Percentiles rank a stretch among this genome's conserved stretches.
Evolutionary conservation across 257 asterid genomes (phyloP).

Genomic region (Solanum sitiens): DNA sequence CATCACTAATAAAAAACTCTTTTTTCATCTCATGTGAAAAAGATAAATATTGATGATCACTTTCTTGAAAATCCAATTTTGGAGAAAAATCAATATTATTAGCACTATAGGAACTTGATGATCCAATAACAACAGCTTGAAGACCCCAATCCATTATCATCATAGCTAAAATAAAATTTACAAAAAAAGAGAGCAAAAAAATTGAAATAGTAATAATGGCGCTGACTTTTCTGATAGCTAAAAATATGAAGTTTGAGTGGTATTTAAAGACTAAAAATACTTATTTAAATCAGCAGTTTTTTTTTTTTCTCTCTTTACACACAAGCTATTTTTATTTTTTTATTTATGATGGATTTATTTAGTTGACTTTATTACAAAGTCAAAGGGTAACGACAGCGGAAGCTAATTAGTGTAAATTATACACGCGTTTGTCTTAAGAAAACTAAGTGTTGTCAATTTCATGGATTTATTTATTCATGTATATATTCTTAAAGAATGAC

Average conservation of each 20-base stretch:
- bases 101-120: conserved; percentile 21
- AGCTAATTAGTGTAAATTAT: not conserved
- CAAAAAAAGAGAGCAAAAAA: not conserved
- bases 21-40: conserved; percentile 12
- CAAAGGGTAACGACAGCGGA: conserved; percentile 18
- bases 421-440: conserved; percentile 30
- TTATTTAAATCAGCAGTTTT: not conserved
- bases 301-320: not conserved
- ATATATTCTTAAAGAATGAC: too few species aligned
- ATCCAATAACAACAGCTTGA: conserved; percentile 47
- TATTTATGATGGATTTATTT: not conserved
- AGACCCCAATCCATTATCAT: conserved; percentile 39
- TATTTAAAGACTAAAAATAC: conserved; percentile 19
- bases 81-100: conserved; percentile 1
- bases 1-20: conserved; percentile 21
- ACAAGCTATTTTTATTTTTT: not conserved
- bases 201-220: not conserved
- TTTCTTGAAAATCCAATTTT: conserved; percentile 15
- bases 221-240: conserved; percentile 22
- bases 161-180: not conserved
- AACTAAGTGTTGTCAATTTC: not conserved
- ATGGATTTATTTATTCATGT: not conserved
- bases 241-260: not conserved
- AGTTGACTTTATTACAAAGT: conserved; percentile 42
- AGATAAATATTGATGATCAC: not conserved